Conservation (phyloP, 176 grass and related monocot genomes). For the Elymus sibiricus region DNA sequence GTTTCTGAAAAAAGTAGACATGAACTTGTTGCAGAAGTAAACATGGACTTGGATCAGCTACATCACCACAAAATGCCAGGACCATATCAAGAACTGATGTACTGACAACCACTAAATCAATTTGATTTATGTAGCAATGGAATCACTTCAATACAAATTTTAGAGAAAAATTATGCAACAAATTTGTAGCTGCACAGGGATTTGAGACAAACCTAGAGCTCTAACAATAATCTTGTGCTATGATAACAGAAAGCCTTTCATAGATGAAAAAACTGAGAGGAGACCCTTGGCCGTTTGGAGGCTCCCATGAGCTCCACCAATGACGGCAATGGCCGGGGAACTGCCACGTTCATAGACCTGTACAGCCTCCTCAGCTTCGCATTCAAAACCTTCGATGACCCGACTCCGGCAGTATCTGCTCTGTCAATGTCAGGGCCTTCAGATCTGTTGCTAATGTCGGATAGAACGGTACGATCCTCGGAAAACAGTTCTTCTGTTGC, state of each 20-base stretch:
- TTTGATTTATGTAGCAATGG: too few relatives aligned
- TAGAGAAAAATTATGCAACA: not conserved
- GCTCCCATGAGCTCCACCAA: slow-evolving; percentile 49
- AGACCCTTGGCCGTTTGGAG: slow-evolving; percentile 53
- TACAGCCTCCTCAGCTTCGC: slow-evolving; percentile 58
- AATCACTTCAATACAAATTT: not conserved
- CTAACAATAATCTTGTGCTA: not conserved
- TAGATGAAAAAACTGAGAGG: not conserved
- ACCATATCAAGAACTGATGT: not conserved
- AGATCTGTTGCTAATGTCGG: not conserved
- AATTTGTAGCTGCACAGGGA: not conserved
- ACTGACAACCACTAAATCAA: not conserved
- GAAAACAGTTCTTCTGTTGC: not conserved
- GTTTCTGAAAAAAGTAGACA: too few relatives aligned
- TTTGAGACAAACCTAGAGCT: not conserved
- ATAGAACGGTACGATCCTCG: not conserved
- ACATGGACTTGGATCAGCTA: not conserved
- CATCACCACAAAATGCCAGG: not conserved
- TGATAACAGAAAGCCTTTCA: not conserved
- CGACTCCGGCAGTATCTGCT: not conserved
- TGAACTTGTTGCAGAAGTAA: not conserved
- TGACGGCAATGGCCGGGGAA: slow-evolving; percentile 63
- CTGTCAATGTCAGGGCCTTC: not conserved
- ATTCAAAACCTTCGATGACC: slow-evolving; percentile 38
- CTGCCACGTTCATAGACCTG: slow-evolving; percentile 55